Base-by-base conservation (phyloP, 305 asterid genomes). In the Plantago coronopus region DNA sequence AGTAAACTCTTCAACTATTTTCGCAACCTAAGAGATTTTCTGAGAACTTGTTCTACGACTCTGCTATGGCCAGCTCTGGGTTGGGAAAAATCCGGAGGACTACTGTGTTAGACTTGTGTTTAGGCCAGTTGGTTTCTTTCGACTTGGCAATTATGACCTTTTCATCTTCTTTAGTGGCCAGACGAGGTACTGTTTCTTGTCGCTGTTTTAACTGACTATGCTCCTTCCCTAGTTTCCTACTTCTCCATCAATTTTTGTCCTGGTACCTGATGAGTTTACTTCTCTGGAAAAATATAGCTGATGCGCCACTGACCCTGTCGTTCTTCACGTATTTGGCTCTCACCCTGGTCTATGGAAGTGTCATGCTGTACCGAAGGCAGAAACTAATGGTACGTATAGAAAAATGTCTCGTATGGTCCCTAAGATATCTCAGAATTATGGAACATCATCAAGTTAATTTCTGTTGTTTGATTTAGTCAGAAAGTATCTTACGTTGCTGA, bases 121-220 rank as follows among this genome's bases (percentile, higher is more conserved):
- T 85, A 17, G 95, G 96, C 3, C 95, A 89, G 76, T 27, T 86
- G 53, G 74, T 80, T 40, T 82, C 96, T 61, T 69, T 86, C 7
- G 48, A 62, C 27, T 54, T 83, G 66, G 74, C 91, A 6, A 21
- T 80, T 0, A 72, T 66, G 76, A 61, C 62, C 57, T 84, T 84
- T 58, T 40, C 81, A 37, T 68, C 94, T 69, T 87, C 95, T 67
- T 69, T 83, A 16, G 69, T 73, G 38, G 69, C 94, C 45, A 66
- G 27, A 59, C 62, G 62, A 74, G 94, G 90, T 79, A 73, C 15
- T 7, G n/a, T 34, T 12, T 38, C 20, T 20, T 15, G 17, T 5
- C 20, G 9, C 22, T 27, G 43, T 54, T 27, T 27, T 10, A 29
- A 34, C 5, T 13, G 19, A 15, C 7, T 29, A 0, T 16, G 1